Conservation (phyloP, 2,329 filamentous ascomycete species). For the Talaromyces sp. region DNA sequence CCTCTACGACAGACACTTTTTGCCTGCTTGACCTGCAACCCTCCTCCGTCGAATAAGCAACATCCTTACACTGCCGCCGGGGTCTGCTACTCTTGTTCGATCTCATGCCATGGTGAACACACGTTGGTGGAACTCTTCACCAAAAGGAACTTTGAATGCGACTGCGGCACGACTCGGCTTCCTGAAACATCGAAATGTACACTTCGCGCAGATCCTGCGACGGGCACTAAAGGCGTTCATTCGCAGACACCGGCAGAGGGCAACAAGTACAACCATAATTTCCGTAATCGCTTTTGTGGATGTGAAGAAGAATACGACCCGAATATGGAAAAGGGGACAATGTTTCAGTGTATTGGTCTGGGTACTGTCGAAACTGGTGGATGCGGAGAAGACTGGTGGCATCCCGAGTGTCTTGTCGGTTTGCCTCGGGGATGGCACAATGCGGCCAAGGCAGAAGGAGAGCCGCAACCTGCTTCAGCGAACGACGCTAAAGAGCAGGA, state of each 20-base stretch:
- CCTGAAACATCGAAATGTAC: conserved; percentile 65
- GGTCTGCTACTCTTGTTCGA: conserved; percentile 93
- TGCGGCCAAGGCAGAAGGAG: conserved; percentile 2
- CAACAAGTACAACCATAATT: conserved; percentile 96
- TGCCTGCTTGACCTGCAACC: conserved; percentile 89
- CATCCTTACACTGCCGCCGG: conserved; percentile 68
- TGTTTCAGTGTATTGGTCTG: conserved; percentile 93
- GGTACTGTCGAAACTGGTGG: conserved; percentile 75
- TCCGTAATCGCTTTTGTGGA: conserved; percentile 83
- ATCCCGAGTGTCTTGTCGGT: conserved; percentile 85
- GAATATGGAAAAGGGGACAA: conserved; percentile 84
- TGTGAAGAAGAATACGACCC: conserved; percentile 86
- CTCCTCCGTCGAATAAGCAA: conserved; percentile 58
- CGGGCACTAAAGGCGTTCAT: conserved; percentile 72
- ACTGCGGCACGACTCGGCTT: conserved; percentile 84
- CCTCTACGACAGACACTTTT: conserved; percentile 83
- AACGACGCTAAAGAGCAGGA: conserved; percentile 28
- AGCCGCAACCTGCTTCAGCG: conserved; percentile 8
- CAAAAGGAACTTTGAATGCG: conserved; percentile 93
- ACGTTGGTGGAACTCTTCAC: conserved; percentile 90
- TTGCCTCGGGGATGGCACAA: conserved; percentile 62
- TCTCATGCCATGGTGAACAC: conserved; percentile 94
- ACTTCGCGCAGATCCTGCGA: conserved; percentile 65
- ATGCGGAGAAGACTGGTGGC: conserved; percentile 97
- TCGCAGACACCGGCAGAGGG: conserved; percentile 62